These are phyloP conservation scores for Starmerella davenportii DNA, from an alignment of 805 yeast genomes.

Conservation along the genomic window DNA sequence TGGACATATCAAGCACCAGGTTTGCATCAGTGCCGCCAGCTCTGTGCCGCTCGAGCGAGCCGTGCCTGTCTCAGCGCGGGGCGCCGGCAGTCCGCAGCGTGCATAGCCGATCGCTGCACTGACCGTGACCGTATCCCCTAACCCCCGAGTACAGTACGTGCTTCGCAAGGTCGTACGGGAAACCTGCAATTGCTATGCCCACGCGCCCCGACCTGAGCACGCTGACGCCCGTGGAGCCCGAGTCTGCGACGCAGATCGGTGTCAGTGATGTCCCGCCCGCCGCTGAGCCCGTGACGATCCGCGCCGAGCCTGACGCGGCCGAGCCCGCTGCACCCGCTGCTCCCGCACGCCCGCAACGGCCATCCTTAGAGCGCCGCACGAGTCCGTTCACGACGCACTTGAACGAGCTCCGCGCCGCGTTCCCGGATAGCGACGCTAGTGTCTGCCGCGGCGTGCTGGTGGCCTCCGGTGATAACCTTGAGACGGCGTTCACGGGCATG, in stretches of 20 bases:
- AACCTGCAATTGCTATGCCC: not conserved
- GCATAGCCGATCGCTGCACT: too few relatives aligned
- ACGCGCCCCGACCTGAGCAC: not conserved
- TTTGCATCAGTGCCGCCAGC: too few relatives aligned
- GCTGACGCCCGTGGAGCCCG: not conserved
- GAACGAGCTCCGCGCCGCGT: constrained; percentile 61
- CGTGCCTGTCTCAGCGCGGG: too few relatives aligned
- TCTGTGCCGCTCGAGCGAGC: too few relatives aligned
- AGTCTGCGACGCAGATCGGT: not conserved
- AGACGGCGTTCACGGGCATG: constrained; percentile 77
- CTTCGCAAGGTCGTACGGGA: too few relatives aligned
- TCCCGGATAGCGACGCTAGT: constrained; percentile 58
- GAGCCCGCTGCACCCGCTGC: not conserved
- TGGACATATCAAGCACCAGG: too few relatives aligned
- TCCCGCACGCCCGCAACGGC: not conserved
- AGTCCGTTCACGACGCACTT: constrained; percentile 28
- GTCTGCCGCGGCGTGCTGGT: constrained; percentile 62
- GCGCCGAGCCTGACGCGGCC: not conserved
- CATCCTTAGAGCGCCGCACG: not conserved
- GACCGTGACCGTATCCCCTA: too few relatives aligned
- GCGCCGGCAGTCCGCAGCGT: too few relatives aligned
- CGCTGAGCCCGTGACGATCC: not conserved
- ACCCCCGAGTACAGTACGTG: too few relatives aligned
- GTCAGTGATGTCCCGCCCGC: not conserved
- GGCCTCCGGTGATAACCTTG: constrained; percentile 66